A percentile compares a stretch with the other conserved stretches of the same genome.
phyloP scores from a whole-genome alignment of 805 yeast species.

The Peterozyma xylosa region DNA sequence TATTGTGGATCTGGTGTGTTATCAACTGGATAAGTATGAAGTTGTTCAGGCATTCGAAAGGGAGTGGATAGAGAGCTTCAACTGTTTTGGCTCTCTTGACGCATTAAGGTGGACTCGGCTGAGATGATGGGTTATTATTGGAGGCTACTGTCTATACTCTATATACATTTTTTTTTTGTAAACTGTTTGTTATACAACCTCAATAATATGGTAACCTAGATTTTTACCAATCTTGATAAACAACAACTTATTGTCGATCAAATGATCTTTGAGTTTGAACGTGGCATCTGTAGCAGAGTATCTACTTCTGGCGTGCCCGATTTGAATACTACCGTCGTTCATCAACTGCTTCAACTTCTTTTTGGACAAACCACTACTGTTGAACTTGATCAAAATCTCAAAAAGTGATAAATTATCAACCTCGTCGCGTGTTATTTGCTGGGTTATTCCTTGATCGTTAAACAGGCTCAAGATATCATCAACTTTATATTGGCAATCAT shows the following conservation, averaged over 20 bases:
- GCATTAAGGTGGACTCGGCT: too few relatives aligned
- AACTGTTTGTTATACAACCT: conserved; percentile 17
- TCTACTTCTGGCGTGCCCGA: conserved; percentile 54
- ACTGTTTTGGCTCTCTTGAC: too few relatives aligned
- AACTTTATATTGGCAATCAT: conserved; percentile 32
- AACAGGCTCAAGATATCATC: conserved; percentile 50
- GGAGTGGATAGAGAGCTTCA: conserved; percentile 28
- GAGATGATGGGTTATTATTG: too few relatives aligned
- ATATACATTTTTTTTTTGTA: not conserved
- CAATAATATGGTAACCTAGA: conserved; percentile 46
- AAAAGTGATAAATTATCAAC: conserved; percentile 32
- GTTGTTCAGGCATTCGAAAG: conserved; percentile 72
- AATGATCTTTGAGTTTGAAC: conserved; percentile 38
- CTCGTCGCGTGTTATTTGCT: conserved; percentile 24
- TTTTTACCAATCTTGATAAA: conserved; percentile 72
- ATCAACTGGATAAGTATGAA: conserved; percentile 77
- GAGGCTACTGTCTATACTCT: conserved; percentile 9
- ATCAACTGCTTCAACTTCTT: conserved; percentile 38
- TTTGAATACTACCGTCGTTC: conserved; percentile 63
- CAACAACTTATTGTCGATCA: conserved; percentile 54
- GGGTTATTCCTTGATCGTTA: conserved; percentile 47
- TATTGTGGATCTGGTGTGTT: conserved; percentile 62
- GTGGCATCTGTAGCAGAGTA: conserved; percentile 39
- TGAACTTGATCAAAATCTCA: conserved; percentile 40
- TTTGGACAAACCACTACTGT: conserved; percentile 36